Evolutionary conservation across 1,139 yeast species (phyloP).

Genomic region (Williopsis jadinii): DNA sequence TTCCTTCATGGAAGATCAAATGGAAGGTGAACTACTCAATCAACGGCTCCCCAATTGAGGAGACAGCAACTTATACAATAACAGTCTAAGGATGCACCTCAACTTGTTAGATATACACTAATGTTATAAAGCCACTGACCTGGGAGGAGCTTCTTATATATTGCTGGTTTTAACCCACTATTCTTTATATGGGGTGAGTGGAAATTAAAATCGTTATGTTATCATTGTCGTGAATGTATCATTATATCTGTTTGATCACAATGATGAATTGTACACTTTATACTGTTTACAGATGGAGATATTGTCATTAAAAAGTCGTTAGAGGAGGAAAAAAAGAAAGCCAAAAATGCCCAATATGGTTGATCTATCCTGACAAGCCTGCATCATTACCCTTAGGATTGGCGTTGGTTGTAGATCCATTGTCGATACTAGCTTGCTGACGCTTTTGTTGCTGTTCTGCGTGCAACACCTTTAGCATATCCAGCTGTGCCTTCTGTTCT

Average conservation of each 20-base stretch:
- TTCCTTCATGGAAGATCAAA: constrained; percentile 52
- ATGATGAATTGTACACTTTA: too few species aligned
- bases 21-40: constrained; percentile 66
- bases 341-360: too few species aligned
- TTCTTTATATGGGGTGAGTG: not conserved
- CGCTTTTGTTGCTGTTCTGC: constrained; percentile 19
- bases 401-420: too few species aligned
- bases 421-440: constrained; percentile 4
- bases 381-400: too few species aligned
- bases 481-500: constrained; percentile 20
- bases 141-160: too few species aligned
- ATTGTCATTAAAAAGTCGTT: constrained; percentile 1
- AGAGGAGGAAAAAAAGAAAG: not conserved
- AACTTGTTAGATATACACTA: too few species aligned
- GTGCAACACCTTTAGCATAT: constrained; percentile 18
- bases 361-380: too few species aligned
- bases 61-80: constrained; percentile 46
- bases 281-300: too few species aligned
- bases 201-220: not conserved
- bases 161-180: not conserved
- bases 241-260: too few species aligned
- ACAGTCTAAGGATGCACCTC: too few species aligned
- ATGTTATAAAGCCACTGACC: too few species aligned
- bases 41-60: constrained; percentile 43
- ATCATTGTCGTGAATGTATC: too few species aligned